Evolutionary conservation across 2,329 filamentous ascomycete species (phyloP), one percentile per base, ranked within the genome.

Genomic region (Sarocladiaceae sp.): DNA sequence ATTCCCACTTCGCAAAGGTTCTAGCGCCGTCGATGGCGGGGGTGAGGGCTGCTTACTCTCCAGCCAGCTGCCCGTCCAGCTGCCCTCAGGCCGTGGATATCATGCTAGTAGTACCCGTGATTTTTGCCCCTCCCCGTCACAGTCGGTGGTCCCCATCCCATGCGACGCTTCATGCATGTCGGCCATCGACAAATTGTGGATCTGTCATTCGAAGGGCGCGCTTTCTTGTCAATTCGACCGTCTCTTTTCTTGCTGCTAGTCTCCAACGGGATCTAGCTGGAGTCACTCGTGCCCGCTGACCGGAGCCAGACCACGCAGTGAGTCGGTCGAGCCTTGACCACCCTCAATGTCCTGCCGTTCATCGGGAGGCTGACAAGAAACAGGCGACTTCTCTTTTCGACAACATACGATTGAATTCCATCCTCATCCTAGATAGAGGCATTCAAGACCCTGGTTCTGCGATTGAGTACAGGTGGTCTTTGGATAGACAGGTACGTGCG

Each of bases 181-280:
- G n/a, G n/a, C n/a, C n/a, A n/a, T n/a, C n/a, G 37, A 41, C 21
- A 29, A 41, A 16, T 18, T 41, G 37, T 41, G 37, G 37, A 18
- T 21, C 37, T 41, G 37, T 41, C 37, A 41, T 41, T 29, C 37
- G 37, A 41, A 41, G 37, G 37, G 37, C 37, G 37, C 37, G 37
- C 37, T 41, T 24, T 41, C 7, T 29, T 13, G 26, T 29, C 26
- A n/a, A n/a, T n/a, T n/a, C n/a, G n/a, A n/a, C n/a, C n/a, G n/a
- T n/a, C n/a, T n/a, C n/a, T n/a, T n/a, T n/a, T n/a, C n/a, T n/a
- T n/a, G n/a, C n/a, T n/a, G n/a, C n/a, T n/a, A n/a, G n/a, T n/a
- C n/a, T n/a, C n/a, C n/a, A n/a, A n/a, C n/a, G n/a, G n/a, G 9
- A 6, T 16, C 23, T 15, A 4, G 37, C 37, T 41, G 23, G 37